A percentile compares a stretch with the other conserved stretches of the same genome.
Evolutionary conservation across 2,329 filamentous ascomycete genomes (phyloP).

Genomic region (Aspergillus awamori): DNA sequence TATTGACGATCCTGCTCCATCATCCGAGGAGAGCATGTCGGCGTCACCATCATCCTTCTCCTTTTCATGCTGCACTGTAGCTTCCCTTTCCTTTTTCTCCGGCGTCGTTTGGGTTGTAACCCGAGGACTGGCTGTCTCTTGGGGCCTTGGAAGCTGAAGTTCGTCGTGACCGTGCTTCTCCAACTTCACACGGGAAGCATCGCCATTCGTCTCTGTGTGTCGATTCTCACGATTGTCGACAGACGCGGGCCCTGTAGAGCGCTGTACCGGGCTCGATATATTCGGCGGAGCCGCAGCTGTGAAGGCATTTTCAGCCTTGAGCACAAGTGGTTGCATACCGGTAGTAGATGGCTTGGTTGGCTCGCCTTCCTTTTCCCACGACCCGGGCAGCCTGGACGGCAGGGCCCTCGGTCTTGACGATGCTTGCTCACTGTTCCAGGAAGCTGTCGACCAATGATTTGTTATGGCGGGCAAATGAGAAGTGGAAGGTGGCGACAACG

Average conservation of each 20-base stretch:
- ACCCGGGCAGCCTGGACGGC: constrained; percentile 24
- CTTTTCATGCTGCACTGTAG: constrained; percentile 20
- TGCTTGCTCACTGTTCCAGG: constrained; percentile 31
- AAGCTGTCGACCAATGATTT: constrained; percentile 30
- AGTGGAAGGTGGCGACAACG: constrained; percentile 34
- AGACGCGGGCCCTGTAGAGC: constrained; percentile 24
- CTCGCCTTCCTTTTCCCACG: constrained; percentile 27
- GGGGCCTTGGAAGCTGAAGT: constrained; percentile 20
- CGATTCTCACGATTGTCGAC: constrained; percentile 20
- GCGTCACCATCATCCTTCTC: constrained; percentile 22
- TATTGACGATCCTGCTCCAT: constrained; percentile 29
- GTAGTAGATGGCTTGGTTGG: constrained; percentile 18
- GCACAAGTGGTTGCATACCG: constrained; percentile 31
- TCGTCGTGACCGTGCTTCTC: constrained; percentile 30
- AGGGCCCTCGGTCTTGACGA: constrained; percentile 25
- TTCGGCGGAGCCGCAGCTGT: constrained; percentile 17
- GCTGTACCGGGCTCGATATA: constrained; percentile 18
- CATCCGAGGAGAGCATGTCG: constrained; percentile 33
- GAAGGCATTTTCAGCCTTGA: constrained; percentile 36
- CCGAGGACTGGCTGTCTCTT: constrained; percentile 21
- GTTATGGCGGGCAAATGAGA: constrained; percentile 35
- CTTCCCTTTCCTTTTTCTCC: constrained; percentile 13
- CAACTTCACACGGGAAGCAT: constrained; percentile 30
- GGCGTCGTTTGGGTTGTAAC: constrained; percentile 16
- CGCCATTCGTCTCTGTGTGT: constrained; percentile 19